Base-by-base conservation (phyloP, 805 yeast species). In the Candida ulmi region DNA sequence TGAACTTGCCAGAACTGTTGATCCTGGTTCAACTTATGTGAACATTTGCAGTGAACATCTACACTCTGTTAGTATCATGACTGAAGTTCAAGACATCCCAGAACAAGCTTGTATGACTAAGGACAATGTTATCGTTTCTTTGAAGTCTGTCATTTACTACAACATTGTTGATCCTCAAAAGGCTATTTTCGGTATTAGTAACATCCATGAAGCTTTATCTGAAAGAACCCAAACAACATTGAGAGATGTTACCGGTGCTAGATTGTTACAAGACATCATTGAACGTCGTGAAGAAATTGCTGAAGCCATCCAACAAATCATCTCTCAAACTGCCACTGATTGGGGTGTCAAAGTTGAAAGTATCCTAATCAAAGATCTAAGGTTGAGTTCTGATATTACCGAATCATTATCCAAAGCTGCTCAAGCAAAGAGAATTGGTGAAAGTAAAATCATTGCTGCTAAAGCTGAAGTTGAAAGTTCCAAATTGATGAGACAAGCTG, bases 391-490 rank as follows among this genome's bases (percentile, higher is more conserved):
- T 11, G 68, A 69, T 29, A 80, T 81, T 35, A 75, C 80, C 37
- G 63, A 70, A 37, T 75, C 86, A 3, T 65, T 81, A 49, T 76
- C 86, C 3, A 78, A 76, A 71, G 88, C 87, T 15, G 85, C 88
- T 15, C 84, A 82, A 65, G 80, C 85, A 31, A 76, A 76, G 63
- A 67, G 88, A 60, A 78, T 80, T 44, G 88, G 88, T 64, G 88
- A 81, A 58, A 73, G 81, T 53, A 81, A 81, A 69, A 80, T 81
- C 54, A 81, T 81, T 54, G 76, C 79, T 45, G 87, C 87, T 27
- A 75, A 72, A 58, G 86, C 87, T 16, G 88, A 81, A 63, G 87
- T 80, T 38, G 88, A 81, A 60, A 67, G 78, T 54, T 86, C 88
- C 38, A 80, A 80, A 58, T 70, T 80, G 48, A 80, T 81, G 87